These are phyloP conservation scores for Penicillium sp. DNA, from an alignment of 2,329 filamentous ascomycete species.

Conservation along the genomic window DNA sequence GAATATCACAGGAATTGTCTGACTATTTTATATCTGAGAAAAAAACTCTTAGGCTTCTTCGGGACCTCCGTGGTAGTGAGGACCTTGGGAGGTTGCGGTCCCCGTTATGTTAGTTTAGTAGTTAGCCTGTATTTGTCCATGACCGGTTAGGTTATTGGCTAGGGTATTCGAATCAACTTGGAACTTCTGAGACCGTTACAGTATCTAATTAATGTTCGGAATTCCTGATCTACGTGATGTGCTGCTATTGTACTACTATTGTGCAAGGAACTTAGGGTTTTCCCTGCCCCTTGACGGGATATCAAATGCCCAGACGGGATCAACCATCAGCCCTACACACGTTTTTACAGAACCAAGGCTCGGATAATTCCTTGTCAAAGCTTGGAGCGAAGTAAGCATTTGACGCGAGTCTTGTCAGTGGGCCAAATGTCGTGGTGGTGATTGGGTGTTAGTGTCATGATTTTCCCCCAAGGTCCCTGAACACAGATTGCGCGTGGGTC, in stretches of 20 bases:
- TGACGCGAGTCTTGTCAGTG: conserved; percentile 2
- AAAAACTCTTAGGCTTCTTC: not conserved
- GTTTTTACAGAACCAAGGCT: not conserved
- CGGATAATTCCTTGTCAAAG: conserved; percentile 6
- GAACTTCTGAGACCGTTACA: fast-evolving
- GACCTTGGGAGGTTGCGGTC: conserved; percentile 22
- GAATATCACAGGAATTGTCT: not conserved
- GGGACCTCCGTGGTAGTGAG: conserved; percentile 15
- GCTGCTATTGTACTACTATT: not conserved
- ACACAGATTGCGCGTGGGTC: conserved; percentile 13
- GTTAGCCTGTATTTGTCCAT: not conserved
- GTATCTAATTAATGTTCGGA: not conserved
- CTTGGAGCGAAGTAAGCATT: conserved; percentile 7
- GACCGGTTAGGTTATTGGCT: not conserved
- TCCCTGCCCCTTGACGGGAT: not conserved
- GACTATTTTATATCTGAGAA: conserved; percentile 10
- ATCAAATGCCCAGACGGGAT: not conserved
- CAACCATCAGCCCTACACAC: not conserved
- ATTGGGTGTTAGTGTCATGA: conserved; percentile 14
- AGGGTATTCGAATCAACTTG: not conserved
- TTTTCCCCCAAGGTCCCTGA: conserved; percentile 25
- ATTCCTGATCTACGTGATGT: not conserved
- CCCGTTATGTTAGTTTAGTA: not conserved
- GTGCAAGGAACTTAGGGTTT: not conserved
- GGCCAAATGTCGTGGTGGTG: not conserved